Conservation (phyloP, 306 rosid genomes). For the Quercus glauca region DNA sequence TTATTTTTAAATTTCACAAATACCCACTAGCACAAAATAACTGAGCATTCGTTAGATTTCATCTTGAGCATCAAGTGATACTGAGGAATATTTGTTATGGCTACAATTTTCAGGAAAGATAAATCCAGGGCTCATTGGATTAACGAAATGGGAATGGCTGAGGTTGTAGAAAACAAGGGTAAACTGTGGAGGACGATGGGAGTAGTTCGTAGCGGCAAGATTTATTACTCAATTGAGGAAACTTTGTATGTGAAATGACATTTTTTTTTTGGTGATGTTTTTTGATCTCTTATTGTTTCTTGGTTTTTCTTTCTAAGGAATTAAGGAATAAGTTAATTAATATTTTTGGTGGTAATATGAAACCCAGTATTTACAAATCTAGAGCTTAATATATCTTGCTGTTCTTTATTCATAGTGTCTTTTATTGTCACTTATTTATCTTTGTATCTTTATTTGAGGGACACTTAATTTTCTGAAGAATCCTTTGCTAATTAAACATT, state of each 20-base stretch:
- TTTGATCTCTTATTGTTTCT: not conserved
- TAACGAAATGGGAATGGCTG: constrained; percentile 63
- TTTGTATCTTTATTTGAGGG: not conserved
- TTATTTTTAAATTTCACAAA: no score
- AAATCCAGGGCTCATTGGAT: constrained; percentile 60
- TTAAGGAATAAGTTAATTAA: not conserved
- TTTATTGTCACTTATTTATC: not conserved
- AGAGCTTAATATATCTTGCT: not conserved
- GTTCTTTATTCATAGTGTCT: not conserved
- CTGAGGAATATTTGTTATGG: not conserved
- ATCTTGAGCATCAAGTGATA: not conserved
- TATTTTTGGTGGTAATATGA: not conserved
- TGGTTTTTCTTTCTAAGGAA: not conserved
- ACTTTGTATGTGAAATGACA: constrained; percentile 56
- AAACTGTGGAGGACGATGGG: constrained; percentile 70
- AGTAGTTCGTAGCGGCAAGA: constrained; percentile 49
- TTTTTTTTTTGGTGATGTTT: constrained; percentile 7
- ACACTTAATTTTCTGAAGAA: not conserved
- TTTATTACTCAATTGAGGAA: constrained; percentile 71
- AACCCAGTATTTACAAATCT: not conserved
- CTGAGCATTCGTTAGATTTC: no score
- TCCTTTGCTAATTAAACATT: not conserved
- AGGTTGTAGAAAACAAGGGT: constrained; percentile 61
- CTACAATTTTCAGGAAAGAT: constrained; percentile 34
- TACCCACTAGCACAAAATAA: no score